Evolutionary conservation across 1,139 yeast genomes (phyloP), one percentile per base, ranked within the genome.

Genomic region (Zygosaccharomyces pseudobailii): DNA sequence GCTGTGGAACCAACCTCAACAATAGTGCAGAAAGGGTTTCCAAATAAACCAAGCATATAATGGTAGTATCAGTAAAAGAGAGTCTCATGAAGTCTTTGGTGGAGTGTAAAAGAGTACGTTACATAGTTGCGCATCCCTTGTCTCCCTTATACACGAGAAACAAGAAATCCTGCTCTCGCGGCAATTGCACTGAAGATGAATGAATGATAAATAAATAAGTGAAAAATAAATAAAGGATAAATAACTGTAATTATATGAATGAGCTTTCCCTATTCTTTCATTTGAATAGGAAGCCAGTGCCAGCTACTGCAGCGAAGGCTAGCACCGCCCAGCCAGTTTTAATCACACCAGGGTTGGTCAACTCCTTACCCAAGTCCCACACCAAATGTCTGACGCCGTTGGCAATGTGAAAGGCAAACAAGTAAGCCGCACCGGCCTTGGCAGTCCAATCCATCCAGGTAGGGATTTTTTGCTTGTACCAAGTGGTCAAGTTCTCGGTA

Each of bases 301-400:
- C 88, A 27, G 82, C 63, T 45, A 84, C 59, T 24, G 84, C 85
- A 42, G 95, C 73, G 58, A 79, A 72, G 32, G 82, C 97, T 54
- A 89, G 68, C 25, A 89, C 96, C 45, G 79, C 72, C 70, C 88
- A 88, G 55, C 97, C 97, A 40, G 97, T 89, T 72, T 86, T 80
- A 78, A 86, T 86, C 52, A 94, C 97, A 58, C 95, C 97, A 66
- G 83, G 79, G 57, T 87, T 62, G 54, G 89, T 77, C 67, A 90
- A 78, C 68, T 84, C 87, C 58, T 72, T 75, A 65, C 95, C 95
- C 47, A 81, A 68, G 69, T 92, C 97, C 97, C 97, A 92, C 49
- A 87, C 65, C 71, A 90, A 73, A 69, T 92, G 98, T 78, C 98
- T 87, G 54, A 90, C 55, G 61, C 97, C 97, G 69, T 90, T 89